Percentiles rank a stretch among this genome's conserved stretches.
These are phyloP conservation scores for Penicillium goetzii DNA, from an alignment of 495 filamentous ascomycete species.

Conservation along the genomic window DNA sequence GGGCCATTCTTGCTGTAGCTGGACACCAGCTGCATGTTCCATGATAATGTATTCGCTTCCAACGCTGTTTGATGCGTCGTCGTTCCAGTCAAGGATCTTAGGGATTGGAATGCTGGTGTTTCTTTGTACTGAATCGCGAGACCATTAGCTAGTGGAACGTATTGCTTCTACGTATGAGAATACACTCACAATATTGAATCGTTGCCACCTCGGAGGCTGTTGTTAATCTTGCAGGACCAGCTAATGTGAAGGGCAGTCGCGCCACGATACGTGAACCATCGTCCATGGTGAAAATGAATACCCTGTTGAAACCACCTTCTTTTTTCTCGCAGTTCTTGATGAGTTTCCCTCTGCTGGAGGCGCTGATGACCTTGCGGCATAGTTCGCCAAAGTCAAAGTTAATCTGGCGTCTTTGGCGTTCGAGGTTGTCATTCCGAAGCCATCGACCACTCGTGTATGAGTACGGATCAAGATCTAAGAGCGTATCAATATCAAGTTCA, in stretches of 20 bases:
- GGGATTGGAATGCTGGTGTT: constrained; percentile 36
- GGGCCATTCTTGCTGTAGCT: constrained; percentile 42
- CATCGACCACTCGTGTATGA: constrained; percentile 47
- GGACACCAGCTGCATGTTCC: constrained; percentile 43
- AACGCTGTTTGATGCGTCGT: constrained; percentile 36
- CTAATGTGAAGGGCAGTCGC: constrained; percentile 40
- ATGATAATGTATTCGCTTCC: constrained; percentile 53
- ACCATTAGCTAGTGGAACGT: background rate
- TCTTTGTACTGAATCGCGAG: background rate
- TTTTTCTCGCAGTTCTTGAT: constrained; percentile 39
- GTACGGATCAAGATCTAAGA: constrained; percentile 37
- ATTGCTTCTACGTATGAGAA: background rate
- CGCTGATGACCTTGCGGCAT: constrained; percentile 37
- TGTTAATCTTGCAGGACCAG: constrained; percentile 29
- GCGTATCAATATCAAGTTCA: background rate
- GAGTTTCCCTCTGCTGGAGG: constrained; percentile 29
- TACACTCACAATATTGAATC: constrained; percentile 1
- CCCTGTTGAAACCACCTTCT: constrained; percentile 49
- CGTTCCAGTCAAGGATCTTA: constrained; percentile 47
- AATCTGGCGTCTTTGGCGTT: constrained; percentile 40
- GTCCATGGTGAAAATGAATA: constrained; percentile 46
- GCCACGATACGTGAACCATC: constrained; percentile 41
- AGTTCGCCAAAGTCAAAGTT: constrained; percentile 44
- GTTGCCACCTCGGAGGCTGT: constrained; percentile 8
- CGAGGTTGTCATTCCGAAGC: constrained; percentile 39